Evolutionary conservation across 169 alveolate genomes (phyloP), one percentile per base, ranked within the genome.

Genomic region (Plasmodium knowlesi): DNA sequence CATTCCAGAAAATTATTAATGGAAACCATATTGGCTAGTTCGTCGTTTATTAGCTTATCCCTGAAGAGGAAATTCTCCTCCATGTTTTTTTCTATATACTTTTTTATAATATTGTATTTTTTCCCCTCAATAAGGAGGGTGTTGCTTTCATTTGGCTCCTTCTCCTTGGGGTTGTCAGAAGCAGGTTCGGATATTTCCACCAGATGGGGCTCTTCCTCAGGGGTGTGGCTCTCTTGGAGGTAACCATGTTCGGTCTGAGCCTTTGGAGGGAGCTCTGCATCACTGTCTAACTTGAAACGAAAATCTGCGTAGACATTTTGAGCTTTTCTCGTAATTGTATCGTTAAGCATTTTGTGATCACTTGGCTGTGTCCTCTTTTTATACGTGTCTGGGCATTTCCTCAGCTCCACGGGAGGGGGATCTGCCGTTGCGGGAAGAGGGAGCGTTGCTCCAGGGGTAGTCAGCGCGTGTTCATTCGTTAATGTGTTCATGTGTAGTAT

Each of bases 1-100:
- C 67, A 74, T 74, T 86, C 93, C 3, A 86, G 57, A 34, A 86
- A 76, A 76, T 70, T 86, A 43, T 86, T 86, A n/a, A 86, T 46
- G 6, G 86, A 50, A 86, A 76, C 86, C 41, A 86, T 78, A 25
- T 86, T 86, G 80, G 81, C 71, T 25, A 86, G 28, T 50, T 86
- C 93, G 32, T 86, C 85, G 43, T 57, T 86, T n/a, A 86, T 86
- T 86, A 86, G 50, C 41, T 86, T 86, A 9, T 86, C 86, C 28
- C 81, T 30, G 41, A 86, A 86, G 25, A 76, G 46, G 41, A 74
- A 74, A 86, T 86, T 86, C 67, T 86, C 86, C 61, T 86, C 81
- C 34, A 86, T 86, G 41, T 86, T 76, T 37, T 86, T 76, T 86
- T 86, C 73, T 32, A 86, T 74, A n/a, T 76, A 86, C 25, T 30